Percentiles rank a stretch among this genome's conserved stretches.
Conservation (phyloP, 2,329 filamentous ascomycete genomes). For the Monosporascus sp. region DNA sequence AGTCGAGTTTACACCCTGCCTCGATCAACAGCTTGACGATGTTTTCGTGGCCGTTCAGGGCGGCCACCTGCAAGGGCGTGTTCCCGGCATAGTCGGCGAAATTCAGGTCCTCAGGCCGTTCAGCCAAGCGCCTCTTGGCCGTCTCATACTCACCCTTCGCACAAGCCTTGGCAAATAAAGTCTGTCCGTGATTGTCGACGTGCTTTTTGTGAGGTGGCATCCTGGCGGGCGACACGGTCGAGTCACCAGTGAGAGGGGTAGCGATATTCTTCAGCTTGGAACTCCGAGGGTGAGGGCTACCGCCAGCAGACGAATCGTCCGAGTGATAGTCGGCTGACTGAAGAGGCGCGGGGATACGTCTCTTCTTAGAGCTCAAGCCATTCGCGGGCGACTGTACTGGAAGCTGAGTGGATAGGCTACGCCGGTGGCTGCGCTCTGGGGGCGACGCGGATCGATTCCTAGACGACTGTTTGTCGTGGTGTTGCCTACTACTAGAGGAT, state of each 20-base stretch:
- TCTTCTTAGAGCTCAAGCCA: conserved; percentile 55
- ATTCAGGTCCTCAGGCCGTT: conserved; percentile 83
- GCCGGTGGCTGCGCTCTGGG: conserved; percentile 51
- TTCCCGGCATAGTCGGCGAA: conserved; percentile 93
- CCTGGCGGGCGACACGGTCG: conserved; percentile 61
- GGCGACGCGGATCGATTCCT: conserved; percentile 55
- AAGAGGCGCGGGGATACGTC: conserved; percentile 55
- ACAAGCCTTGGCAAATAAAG: conserved; percentile 82
- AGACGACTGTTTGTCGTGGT: conserved; percentile 27
- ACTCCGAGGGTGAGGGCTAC: conserved; percentile 53
- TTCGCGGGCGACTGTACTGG: conserved; percentile 45
- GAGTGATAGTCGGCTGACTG: conserved; percentile 61
- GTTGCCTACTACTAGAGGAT: conserved; percentile 23
- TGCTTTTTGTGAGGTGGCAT: conserved; percentile 75
- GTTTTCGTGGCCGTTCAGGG: conserved; percentile 77
- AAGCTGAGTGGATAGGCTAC: conserved; percentile 61
- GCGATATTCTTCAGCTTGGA: conserved; percentile 52
- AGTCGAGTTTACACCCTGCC: conserved; percentile 79
- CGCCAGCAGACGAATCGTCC: conserved; percentile 59
- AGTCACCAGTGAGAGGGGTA: conserved; percentile 51
- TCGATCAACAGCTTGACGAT: conserved; percentile 85
- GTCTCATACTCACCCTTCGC: conserved; percentile 76
- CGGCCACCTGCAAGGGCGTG: conserved; percentile 88
- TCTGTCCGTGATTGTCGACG: conserved; percentile 88
- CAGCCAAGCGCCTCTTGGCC: conserved; percentile 68